phyloP scores from a whole-genome alignment of 2,329 filamentous ascomycete species.

The Verticillium nubilum region DNA sequence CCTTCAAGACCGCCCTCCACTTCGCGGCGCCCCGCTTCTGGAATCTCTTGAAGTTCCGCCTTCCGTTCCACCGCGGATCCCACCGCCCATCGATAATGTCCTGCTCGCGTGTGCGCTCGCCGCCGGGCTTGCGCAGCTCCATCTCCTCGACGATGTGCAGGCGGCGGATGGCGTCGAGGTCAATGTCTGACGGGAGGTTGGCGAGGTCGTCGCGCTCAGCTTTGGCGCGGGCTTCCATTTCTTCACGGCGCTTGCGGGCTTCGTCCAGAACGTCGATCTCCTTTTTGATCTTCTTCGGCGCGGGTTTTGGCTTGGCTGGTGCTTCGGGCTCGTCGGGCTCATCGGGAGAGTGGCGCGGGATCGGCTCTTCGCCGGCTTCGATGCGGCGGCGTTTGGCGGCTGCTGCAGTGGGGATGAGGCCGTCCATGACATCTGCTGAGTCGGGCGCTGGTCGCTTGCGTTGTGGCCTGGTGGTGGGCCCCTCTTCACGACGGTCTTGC shows the following conservation, averaged over 20 bases:
- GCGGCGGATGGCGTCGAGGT: slow-evolving; percentile 67
- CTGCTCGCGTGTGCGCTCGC: slow-evolving; percentile 36
- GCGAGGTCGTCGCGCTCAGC: slow-evolving; percentile 49
- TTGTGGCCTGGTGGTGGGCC: slow-evolving; percentile 18
- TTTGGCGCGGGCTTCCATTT: slow-evolving; percentile 59
- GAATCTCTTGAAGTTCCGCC: slow-evolving; percentile 95
- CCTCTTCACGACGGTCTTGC: slow-evolving; percentile 29
- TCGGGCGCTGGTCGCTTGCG: slow-evolving; percentile 42
- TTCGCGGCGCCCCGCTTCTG: slow-evolving; percentile 47
- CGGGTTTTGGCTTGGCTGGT: slow-evolving; percentile 19
- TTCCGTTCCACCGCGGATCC: slow-evolving; percentile 87
- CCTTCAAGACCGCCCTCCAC: slow-evolving; percentile 35
- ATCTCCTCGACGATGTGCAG: slow-evolving; percentile 75
- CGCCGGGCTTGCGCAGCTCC: slow-evolving; percentile 44
- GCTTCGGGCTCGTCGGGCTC: slow-evolving; percentile 19
- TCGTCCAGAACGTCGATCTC: slow-evolving; percentile 66
- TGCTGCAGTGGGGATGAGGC: slow-evolving; percentile 69
- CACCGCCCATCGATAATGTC: slow-evolving; percentile 57
- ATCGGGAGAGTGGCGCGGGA: slow-evolving; percentile 23
- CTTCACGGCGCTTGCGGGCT: slow-evolving; percentile 53
- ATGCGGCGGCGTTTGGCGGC: slow-evolving; percentile 74
- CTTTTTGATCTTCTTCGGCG: slow-evolving; percentile 44
- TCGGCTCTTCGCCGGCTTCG: slow-evolving; percentile 47
- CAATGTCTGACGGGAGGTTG: slow-evolving; percentile 55
- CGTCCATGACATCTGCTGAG: slow-evolving; percentile 57